A percentile compares a stretch with the other conserved stretches of the same genome.
Conservation (phyloP, 1,284 basidiomycete species). For the Cutaneotrichosporon cutaneum region DNA sequence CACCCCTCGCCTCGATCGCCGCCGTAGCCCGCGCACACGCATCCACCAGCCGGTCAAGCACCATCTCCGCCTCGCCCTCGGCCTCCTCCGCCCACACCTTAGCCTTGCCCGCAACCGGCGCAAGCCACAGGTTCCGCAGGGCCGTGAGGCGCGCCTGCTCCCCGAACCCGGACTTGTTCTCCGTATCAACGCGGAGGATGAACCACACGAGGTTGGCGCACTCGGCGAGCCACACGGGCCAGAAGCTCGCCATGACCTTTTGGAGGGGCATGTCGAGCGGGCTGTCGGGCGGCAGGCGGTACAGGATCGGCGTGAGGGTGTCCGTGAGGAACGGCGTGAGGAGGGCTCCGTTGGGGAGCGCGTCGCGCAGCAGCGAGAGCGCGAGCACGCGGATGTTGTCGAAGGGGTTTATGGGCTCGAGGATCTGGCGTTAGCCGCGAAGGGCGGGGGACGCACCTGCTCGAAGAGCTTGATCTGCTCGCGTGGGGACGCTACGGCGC, state of each 20-base stretch:
- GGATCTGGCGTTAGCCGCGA: slow-evolving; percentile 25
- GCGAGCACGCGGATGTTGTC: slow-evolving; percentile 37
- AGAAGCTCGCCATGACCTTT: slow-evolving; percentile 29
- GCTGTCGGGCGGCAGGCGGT: slow-evolving; percentile 19
- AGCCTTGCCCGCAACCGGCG: slow-evolving; percentile 8
- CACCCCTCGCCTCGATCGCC: neutral
- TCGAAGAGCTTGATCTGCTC: slow-evolving; percentile 35
- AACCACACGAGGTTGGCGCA: slow-evolving; percentile 27
- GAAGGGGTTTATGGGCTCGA: slow-evolving; percentile 46
- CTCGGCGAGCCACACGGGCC: slow-evolving; percentile 36
- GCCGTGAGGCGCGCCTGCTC: slow-evolving; percentile 1
- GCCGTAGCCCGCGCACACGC: slow-evolving; percentile 16
- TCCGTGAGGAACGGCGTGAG: slow-evolving; percentile 19
- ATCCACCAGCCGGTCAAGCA: slow-evolving; percentile 20
- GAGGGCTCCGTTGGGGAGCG: slow-evolving; percentile 23
- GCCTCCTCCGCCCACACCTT: slow-evolving; percentile 12
- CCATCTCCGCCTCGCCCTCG: slow-evolving; percentile 7
- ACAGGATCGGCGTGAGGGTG: slow-evolving; percentile 28
- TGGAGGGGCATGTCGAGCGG: slow-evolving; percentile 21
- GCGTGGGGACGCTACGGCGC: slow-evolving; percentile 11
- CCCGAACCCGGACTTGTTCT: slow-evolving; percentile 18
- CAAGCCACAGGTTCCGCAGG: slow-evolving; percentile 12
- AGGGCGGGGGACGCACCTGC: slow-evolving; percentile 25
- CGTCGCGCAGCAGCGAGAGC: slow-evolving; percentile 37
- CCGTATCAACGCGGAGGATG: slow-evolving; percentile 17